Evolutionary conservation across 495 filamentous ascomycete species (phyloP), one percentile per base, ranked within the genome.

Genomic region (Penicillium canariense): DNA sequence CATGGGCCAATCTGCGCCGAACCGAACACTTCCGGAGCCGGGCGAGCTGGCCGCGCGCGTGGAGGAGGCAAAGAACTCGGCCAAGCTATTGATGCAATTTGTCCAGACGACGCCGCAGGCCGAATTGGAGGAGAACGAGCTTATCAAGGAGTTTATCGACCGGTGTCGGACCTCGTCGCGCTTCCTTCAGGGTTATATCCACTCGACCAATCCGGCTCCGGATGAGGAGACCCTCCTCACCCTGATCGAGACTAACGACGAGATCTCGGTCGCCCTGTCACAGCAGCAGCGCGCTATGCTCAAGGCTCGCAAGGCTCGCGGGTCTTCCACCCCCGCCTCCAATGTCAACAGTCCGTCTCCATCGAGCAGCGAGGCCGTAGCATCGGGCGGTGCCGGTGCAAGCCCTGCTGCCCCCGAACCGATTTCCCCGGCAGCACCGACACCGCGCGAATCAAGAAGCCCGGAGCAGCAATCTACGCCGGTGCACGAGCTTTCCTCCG

Each of bases 191-290:
- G 76, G 73, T 18, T 97, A 96, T 72, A 96, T 97, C 72, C 73
- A 85, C 31, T 80, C 84, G 40, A 84, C 87, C 15, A 80, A 87
- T 59, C 93, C 93, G 0, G 60, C 83, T 1, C 91, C 91, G 3
- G 94, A 99, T 63, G 91, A 93, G 65, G 88, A 96, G 61, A 97
- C 94, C 1, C 84, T 99, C 69, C 82, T 91, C 55, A 92, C 85
- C 17, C 72, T 99, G 42, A 96, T 99, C 66, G 92, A 97, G 70
- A 93, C 91, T 32, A 96, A 95, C 65, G 95, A 97, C 62, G 85
- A 90, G 63, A 76, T 98, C 17, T 84, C 85, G 22, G 81, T 87
- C 15, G 84, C 91, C 0, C 71, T 91, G 7, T 91, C 82, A 49
- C 84, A 88, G 48, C 87, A 97, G 71, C 88, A 91, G 62, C 84